Conservation (phyloP, 371 early-diverging fungal genomes). For the Saksenaea oblongispora region DNA sequence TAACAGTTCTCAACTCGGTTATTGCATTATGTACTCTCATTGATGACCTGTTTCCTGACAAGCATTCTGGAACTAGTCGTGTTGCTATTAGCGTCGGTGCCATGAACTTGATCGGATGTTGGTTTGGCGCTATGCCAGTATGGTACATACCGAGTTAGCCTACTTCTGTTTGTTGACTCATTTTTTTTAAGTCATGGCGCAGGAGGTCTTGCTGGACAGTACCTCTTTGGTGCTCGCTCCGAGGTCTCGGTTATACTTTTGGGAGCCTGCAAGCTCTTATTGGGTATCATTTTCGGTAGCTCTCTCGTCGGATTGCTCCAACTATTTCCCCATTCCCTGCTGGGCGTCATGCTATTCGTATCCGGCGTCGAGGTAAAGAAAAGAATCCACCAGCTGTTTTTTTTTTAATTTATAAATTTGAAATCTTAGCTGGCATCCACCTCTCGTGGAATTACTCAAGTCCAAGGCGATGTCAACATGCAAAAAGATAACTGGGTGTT, state of each 20-base stretch:
- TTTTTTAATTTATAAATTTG: not conserved
- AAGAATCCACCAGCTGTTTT: not conserved
- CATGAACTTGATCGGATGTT: conserved; percentile 86
- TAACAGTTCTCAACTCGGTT: conserved; percentile 86
- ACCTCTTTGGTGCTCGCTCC: conserved; percentile 90
- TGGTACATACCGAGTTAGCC: conserved; percentile 44
- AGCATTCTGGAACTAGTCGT: conserved; percentile 55
- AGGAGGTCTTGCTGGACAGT: conserved; percentile 92
- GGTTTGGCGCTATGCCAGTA: conserved; percentile 87
- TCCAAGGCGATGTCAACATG: conserved; percentile 31
- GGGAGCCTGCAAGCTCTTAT: conserved; percentile 71
- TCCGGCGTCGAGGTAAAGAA: conserved; percentile 66
- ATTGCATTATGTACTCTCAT: conserved; percentile 80
- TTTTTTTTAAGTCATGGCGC: conserved; percentile 61
- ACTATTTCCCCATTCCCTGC: conserved; percentile 72
- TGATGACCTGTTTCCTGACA: conserved; percentile 81
- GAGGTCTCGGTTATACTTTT: conserved; percentile 79
- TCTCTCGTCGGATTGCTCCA: conserved; percentile 73
- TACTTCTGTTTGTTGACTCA: conserved; percentile 4
- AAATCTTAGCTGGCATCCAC: conserved; percentile 64
- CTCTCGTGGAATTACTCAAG: conserved; percentile 58
- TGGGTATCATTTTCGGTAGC: conserved; percentile 81
- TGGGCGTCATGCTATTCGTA: conserved; percentile 87
- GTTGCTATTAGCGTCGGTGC: conserved; percentile 75
- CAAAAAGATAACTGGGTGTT: conserved; percentile 67